Base-by-base conservation (phyloP, 2,329 filamentous ascomycete species). In the Aspergillus sp. region DNA sequence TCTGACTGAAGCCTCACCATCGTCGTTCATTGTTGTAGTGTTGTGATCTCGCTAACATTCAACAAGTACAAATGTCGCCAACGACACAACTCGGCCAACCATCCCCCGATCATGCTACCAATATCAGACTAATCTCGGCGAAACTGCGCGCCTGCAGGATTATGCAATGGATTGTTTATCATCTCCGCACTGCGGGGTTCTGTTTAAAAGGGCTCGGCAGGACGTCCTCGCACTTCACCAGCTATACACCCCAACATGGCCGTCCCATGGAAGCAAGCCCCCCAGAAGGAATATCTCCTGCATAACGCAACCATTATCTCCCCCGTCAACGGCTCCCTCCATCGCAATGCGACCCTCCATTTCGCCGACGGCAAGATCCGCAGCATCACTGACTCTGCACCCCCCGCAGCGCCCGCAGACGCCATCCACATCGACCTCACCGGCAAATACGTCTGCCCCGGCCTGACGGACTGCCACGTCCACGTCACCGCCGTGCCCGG, bases 401-500 rank as follows among this genome's bases (percentile, higher is more conserved):
- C 38, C 24, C 42, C 41, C 26, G 9, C 26, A 30, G 26, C 26
- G 9, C 26, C 26, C 9, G 26, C 26, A 9, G 26, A 30, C 26
- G 26, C 26, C 26, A 8, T 30, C 26, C 26, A 30, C 40, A 55
- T 79, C 45, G 71, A 81, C 54, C 61, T 78, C 0, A 52, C 69
- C 5, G 73, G 76, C 14, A 72, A 71, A 48, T 82, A 74, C 57
- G 59, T 82, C 14, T 72, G 72, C 40, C 79, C 79, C 1, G 79
- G 79, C 3, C 68, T 82, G 3, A 79, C 80, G 32, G 79, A 82
- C 59, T 74, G 72, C 55, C 78, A 80, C 60, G 75, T 80, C 10
- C 78, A 80, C 54, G 60, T 80, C 22, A 66, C 65, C n/a, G 71
- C 74, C 1, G 73, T 74, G 0, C 77, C 78, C 0, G 77, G 78